Conservation (phyloP, 768 basidiomycete species). For the Lactifluus rugatus region DNA sequence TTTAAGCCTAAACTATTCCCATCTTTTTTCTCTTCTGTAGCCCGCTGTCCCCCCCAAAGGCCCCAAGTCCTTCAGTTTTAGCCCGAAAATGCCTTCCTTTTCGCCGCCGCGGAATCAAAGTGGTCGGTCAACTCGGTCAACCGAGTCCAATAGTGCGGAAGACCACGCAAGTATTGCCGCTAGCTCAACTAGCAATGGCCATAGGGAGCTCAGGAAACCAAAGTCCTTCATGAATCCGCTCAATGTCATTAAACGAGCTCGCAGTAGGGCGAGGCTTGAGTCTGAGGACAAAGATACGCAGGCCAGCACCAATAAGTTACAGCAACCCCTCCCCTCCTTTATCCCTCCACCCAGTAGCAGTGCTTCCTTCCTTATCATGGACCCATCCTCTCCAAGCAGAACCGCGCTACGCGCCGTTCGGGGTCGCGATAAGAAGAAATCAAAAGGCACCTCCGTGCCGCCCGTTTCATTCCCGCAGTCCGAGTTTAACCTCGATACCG, state of each 20-base stretch:
- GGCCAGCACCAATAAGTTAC: constrained; percentile 16
- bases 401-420: constrained; percentile 19
- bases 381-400: constrained; percentile 16
- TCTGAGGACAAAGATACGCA: constrained; percentile 31
- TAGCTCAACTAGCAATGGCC: constrained; percentile 27
- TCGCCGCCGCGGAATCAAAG: constrained; percentile 19
- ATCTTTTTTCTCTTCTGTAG: constrained; percentile 22
- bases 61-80: constrained; percentile 29
- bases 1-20: neutral
- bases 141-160: constrained; percentile 24
- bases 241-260: constrained; percentile 34
- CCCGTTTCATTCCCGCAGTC: constrained; percentile 28
- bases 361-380: constrained; percentile 23
- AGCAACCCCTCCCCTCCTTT: constrained; percentile 18
- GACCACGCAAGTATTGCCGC: constrained; percentile 26
- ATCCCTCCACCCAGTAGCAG: constrained; percentile 9
- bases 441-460: constrained; percentile 22
- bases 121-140: constrained; percentile 21
- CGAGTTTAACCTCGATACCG: constrained; percentile 49
- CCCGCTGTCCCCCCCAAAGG: constrained; percentile 37
- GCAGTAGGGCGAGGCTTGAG: constrained; percentile 32
- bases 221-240: constrained; percentile 37
- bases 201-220: constrained; percentile 34
- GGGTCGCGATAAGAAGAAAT: constrained; percentile 28
- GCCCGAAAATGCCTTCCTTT: constrained; percentile 35